These are phyloP conservation scores for Tylopilus cervinicoccineus DNA, from an alignment of 768 basidiomycete species.

Conservation along the genomic window DNA sequence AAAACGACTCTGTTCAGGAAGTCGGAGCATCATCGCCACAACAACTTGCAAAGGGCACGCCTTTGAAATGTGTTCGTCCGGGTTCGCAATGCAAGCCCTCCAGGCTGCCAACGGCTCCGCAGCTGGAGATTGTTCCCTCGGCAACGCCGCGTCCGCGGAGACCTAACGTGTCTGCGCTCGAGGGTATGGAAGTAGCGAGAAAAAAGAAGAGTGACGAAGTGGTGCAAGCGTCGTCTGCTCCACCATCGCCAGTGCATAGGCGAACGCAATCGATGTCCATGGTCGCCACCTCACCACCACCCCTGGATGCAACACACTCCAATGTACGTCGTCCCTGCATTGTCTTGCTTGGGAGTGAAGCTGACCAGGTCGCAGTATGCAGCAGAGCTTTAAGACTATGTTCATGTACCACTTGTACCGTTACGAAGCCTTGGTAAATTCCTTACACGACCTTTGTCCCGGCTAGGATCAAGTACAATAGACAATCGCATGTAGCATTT, in stretches of 20 bases:
- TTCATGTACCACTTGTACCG: conserved; percentile 1
- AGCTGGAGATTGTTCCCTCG: neutral
- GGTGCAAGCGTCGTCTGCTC: neutral
- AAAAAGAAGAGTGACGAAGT: neutral
- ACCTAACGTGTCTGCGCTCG: neutral
- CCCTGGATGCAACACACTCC: conserved; percentile 9
- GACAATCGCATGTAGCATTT: conserved; percentile 16
- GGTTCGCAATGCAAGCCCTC: conserved; percentile 5
- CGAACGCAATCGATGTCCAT: conserved; percentile 29
- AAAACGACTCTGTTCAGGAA: neutral
- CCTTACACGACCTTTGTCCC: neutral
- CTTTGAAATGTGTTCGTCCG: conserved; percentile 5
- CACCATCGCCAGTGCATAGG: conserved; percentile 17
- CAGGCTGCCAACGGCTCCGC: conserved; percentile 2
- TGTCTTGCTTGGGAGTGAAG: neutral
- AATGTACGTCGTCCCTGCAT: conserved; percentile 9
- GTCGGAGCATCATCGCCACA: neutral
- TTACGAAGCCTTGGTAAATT: conserved; percentile 5
- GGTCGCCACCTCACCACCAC: conserved; percentile 16
- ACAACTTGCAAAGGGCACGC: neutral
- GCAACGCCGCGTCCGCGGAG: neutral
- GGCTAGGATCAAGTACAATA: conserved; percentile 2
- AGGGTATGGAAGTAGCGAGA: neutral
- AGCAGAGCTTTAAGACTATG: conserved; percentile 20
- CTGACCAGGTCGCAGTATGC: conserved; percentile 18